phyloP scores from a whole-genome alignment of 306 rosid genomes.

The Crotalaria pallida region DNA sequence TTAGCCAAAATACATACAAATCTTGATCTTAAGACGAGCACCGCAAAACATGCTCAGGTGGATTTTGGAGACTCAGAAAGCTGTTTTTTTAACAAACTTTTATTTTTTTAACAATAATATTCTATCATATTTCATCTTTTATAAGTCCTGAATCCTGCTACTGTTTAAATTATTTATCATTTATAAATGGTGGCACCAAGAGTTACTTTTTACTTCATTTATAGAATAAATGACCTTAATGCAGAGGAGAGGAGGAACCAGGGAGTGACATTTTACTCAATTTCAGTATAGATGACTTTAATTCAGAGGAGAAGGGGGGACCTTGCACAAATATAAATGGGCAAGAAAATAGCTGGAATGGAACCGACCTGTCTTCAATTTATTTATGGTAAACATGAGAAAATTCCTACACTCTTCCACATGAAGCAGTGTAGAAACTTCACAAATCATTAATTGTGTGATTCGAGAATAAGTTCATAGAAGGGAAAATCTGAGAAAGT shows the following conservation, averaged over 20 bases:
- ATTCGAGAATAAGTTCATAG: neutral
- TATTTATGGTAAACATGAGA: neutral
- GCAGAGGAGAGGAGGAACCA: neutral
- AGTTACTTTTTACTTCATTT: neutral
- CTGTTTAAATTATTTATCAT: neutral
- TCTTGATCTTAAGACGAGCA: neutral
- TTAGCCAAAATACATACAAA: neutral
- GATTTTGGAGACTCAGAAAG: neutral
- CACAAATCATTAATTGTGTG: neutral
- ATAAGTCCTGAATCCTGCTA: neutral
- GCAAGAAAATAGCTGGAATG: neutral
- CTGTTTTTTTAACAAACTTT: neutral
- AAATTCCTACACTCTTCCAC: neutral
- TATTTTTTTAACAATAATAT: neutral
- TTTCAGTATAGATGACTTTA: neutral
- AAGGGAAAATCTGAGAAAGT: neutral
- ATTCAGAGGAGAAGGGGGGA: neutral
- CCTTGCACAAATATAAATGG: neutral
- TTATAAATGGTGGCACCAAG: neutral
- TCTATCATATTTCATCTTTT: neutral
- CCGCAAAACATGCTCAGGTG: neutral
- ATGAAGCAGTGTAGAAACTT: neutral
- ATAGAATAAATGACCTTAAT: neutral
- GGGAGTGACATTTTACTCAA: neutral
- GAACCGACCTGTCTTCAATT: neutral